Evolutionary conservation across 768 basidiomycete species (phyloP), one percentile per base, ranked within the genome.

Genomic region (Pisolithus microcarpus): DNA sequence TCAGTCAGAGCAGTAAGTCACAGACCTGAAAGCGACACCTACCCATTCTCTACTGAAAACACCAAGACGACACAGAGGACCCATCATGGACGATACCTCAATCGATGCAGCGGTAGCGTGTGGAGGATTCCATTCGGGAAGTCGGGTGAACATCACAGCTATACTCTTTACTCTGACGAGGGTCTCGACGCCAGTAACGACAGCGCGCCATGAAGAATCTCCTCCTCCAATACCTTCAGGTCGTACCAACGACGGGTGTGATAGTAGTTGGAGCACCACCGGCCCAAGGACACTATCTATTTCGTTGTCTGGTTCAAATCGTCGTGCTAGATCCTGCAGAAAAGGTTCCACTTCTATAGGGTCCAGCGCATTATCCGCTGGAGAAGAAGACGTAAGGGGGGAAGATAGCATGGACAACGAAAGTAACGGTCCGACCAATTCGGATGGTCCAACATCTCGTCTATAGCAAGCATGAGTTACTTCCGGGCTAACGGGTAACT

Each of bases 21-120:
- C 31, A 18, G 31, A 28, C 8, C 9, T 0, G 34, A n/a, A 3
- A 3, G 8, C 34, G 18, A 52, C 61, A 70, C 77, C 57, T 63
- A 94, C 87, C 84, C 91, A 94, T 76, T 98, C 88, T 49, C 81
- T 71, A n/a, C 84, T 78, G 63, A 95, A 97, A 5, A 93, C 82
- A 37, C 87, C 85, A 48, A 98, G 73, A 31, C 92, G 74, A 54
- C 87, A 80, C 24, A 97, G 67, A 1, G 91, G 92, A 0, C 96
- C 96, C 57, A 98, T 70, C 39, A 97, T 70, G 46, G 83, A 87
- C 55, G 67, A 58, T 11, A 50, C 70, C 66, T 91, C 89, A 60
- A 92, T 82, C 3, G 69, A 76, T 3, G 75, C 61, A 8, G 84
- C 79, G 6, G 76, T 78, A 21, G 81, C 81, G 55, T 74, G 63